These are phyloP conservation scores for Ascochyta pisi DNA, from an alignment of 2,329 filamentous ascomycete species.

Conservation along the genomic window DNA sequence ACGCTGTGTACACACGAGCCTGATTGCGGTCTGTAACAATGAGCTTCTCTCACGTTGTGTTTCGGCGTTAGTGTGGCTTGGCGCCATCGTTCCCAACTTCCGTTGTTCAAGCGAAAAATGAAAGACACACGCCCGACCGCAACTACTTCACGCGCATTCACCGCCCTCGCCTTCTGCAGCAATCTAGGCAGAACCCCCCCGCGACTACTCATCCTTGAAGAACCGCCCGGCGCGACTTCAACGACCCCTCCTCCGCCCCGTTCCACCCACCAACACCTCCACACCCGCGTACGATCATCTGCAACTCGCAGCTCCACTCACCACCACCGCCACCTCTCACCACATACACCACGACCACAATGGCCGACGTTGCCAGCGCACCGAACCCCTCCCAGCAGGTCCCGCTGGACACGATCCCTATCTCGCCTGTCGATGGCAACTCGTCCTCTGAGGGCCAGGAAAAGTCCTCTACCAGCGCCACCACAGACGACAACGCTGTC, in stretches of 20 bases:
- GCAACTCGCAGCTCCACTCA: slow-evolving; percentile 12
- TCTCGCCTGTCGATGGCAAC: slow-evolving; percentile 58
- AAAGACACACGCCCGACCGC: slow-evolving; percentile 25
- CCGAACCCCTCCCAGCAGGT: slow-evolving; percentile 57
- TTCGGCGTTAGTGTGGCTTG: slow-evolving; percentile 16
- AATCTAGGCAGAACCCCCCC: slow-evolving; percentile 20
- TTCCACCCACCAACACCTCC: slow-evolving; percentile 25
- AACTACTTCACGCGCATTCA: slow-evolving; percentile 20
- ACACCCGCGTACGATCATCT: slow-evolving; percentile 22
- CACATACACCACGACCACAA: slow-evolving; percentile 25
- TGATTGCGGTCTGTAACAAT: slow-evolving; percentile 8
- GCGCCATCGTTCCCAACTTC: slow-evolving; percentile 27
- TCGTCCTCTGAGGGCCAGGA: slow-evolving; percentile 50
- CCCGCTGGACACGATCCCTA: slow-evolving; percentile 62
- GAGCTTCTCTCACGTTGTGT: slow-evolving; percentile 9
- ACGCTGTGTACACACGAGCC: slow-evolving; percentile 6
- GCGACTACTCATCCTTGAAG: slow-evolving; percentile 32
- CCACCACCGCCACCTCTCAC: slow-evolving; percentile 7
- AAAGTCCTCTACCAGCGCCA: slow-evolving; percentile 51
- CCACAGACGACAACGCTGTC: slow-evolving; percentile 61
- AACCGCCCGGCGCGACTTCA: slow-evolving; percentile 46
- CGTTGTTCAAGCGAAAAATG: slow-evolving; percentile 35
- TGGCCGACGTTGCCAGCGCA: slow-evolving; percentile 48
- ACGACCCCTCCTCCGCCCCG: slow-evolving; percentile 27
- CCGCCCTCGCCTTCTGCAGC: slow-evolving; percentile 20